Percentiles rank a stretch among this genome's conserved stretches.
phyloP scores from a whole-genome alignment of 192 early-diverging fungal genomes.

The Mortierella claussenii region DNA sequence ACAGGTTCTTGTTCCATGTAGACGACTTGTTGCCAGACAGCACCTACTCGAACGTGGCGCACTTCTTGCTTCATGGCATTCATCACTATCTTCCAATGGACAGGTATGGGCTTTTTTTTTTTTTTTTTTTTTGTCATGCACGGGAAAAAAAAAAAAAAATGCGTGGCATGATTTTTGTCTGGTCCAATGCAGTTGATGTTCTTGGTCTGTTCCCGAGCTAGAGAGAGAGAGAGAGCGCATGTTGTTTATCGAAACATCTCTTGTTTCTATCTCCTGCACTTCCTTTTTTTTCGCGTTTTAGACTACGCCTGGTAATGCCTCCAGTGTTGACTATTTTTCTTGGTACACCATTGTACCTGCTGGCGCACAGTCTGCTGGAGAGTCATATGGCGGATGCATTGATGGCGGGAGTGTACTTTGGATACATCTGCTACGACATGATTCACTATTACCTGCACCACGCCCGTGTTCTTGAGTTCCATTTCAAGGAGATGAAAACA shows the following conservation, averaged over 20 bases:
- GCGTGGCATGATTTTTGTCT: conserved; percentile 21
- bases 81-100: conserved; percentile 98
- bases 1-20: conserved; percentile 91
- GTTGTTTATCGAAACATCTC: too few relatives aligned
- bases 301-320: conserved; percentile 92
- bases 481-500: conserved; percentile 88
- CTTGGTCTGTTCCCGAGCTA: too few relatives aligned
- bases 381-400: conserved; percentile 70
- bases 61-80: conserved; percentile 92
- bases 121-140: neutral
- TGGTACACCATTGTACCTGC: conserved; percentile 64
- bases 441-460: conserved; percentile 96
- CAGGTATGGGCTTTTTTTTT: conserved; percentile 60
- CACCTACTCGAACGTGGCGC: conserved; percentile 73
- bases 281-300: conserved; percentile 23
- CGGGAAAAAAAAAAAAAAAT: neutral
- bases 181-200: neutral
- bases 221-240: too few relatives aligned
- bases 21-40: conserved; percentile 87
- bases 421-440: conserved; percentile 89
- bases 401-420: conserved; percentile 77
- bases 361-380: conserved; percentile 68
- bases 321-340: conserved; percentile 82
- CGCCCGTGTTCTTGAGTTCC: conserved; percentile 72
- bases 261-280: neutral